Base-by-base conservation (phyloP, 2,329 filamentous ascomycete species). In the Sarocladium strictum region DNA sequence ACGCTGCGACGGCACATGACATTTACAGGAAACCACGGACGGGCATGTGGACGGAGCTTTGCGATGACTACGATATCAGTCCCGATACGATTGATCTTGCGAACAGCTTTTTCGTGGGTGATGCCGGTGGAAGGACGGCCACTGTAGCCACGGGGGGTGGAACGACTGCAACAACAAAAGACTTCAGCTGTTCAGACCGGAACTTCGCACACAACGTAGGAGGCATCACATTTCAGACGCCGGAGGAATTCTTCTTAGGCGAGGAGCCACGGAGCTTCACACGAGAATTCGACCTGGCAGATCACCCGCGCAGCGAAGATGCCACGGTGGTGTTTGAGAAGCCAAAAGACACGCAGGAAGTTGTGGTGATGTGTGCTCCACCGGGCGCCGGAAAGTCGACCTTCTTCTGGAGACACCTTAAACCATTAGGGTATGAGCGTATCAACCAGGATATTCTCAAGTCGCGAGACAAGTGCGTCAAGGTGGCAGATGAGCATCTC, bases 391-490 rank as follows among this genome's bases (percentile, higher is more conserved):
- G 94, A 17, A 97, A 99, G 70, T 96, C 90, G 37, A 93, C 90
- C 0, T 96, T 94, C 64, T 97, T 87, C 71, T 90, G 86, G 83
- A 84, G 80, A 58, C 74, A 88, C 59, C 74, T 97, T 33, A 78
- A 91, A 65, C 87, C 88, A 23, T 71, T 94, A 26, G 88, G 85
- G 3, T 97, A 96, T 66, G 81, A 84, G 65, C 82, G 94, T 49
- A 82, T 97, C 27, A 99, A 97, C 63, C 94, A 97, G 72, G 94
- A 97, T 69, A 81, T 79, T 1, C 76, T 97, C 47, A 96, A 96
- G 69, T 86, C 82, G 59, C 74, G 79, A 57, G 79, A 84, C 49
- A 86, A 82, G 61, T 87, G 85, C 67, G 71, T 97, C 57, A 89
- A 90, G 69, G 81, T 80, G 23, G 90, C 92, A 14, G 77, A 75